A percentile compares a stretch with the other conserved stretches of the same genome.
Evolutionary conservation across 495 filamentous ascomycete genomes (phyloP).

Genomic region (Penicillium lagena): DNA sequence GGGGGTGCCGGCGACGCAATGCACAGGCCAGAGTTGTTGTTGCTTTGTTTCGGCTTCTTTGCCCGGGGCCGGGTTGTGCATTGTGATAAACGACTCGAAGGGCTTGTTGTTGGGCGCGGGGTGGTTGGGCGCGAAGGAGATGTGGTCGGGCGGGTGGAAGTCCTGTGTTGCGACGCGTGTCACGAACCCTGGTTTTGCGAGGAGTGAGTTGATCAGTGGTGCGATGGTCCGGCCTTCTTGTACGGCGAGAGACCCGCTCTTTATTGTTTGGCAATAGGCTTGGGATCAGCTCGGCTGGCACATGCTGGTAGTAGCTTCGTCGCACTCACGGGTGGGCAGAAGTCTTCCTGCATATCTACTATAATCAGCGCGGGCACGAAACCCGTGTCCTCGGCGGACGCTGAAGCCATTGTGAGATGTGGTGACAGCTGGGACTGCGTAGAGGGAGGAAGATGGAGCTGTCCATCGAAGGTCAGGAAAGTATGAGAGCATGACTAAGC

Average conservation of each 20-base stretch:
- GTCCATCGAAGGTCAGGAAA: too few species aligned
- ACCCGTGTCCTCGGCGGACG: neutral
- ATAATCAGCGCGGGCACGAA: constrained; percentile 54
- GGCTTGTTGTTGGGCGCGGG: constrained; percentile 54
- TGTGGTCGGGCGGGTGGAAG: constrained; percentile 77
- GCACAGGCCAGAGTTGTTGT: constrained; percentile 79
- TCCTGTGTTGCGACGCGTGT: constrained; percentile 80
- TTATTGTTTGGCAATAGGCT: neutral
- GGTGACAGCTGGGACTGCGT: neutral
- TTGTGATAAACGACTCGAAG: constrained; percentile 54
- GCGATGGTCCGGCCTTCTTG: constrained; percentile 61
- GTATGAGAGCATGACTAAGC: too few species aligned
- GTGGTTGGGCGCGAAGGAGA: constrained; percentile 88
- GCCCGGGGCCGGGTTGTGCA: constrained; percentile 57
- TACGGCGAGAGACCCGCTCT: constrained; percentile 83
- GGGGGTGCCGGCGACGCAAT: constrained; percentile 71
- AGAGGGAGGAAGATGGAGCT: neutral
- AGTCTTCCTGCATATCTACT: constrained; percentile 93
- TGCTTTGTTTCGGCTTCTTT: constrained; percentile 56
- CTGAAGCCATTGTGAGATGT: constrained; percentile 5
- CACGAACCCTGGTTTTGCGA: constrained; percentile 60
- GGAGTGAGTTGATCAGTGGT: constrained; percentile 67
- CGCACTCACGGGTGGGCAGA: constrained; percentile 72
- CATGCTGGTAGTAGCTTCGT: neutral
- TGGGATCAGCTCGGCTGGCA: constrained; percentile 7